Base-by-base conservation (phyloP, 305 asterid genomes). In the Fraxinus platypoda region DNA sequence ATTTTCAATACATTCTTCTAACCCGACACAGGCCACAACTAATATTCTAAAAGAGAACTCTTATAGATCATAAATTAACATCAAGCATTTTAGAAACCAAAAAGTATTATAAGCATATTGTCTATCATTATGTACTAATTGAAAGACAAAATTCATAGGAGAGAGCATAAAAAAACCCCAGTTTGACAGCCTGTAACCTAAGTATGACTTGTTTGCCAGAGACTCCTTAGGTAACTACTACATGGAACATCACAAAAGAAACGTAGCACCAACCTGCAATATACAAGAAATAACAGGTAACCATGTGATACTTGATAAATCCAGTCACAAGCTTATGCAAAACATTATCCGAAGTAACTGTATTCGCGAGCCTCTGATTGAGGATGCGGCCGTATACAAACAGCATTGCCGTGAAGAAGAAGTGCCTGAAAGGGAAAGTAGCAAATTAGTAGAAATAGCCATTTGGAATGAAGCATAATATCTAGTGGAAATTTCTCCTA, bases 341-440 rank as follows among this genome's bases (percentile, higher is more conserved):
- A 85, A 92, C 88, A 73, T 90, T 97, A 91, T 92, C 98, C 57
- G 90, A 86, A n/a, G 91, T 90, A 76, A 95, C 97, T 34, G 97
- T 92, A 85, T 97, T 97, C 89, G 91, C 97, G 71, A 97, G 98
- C 87, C 97, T 90, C 89, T 95, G 99, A 86, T 93, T 97, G 85
- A 97, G 98, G 85, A 94, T 91, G 52, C 99, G 97, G 68, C 99
- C 99, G 46, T 97, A 95, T 9, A 94, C 97, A 89, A 90, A 93
- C n/a, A 94, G 90, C 99, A 97, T 93, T 49, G 95, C 95, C 19
- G 98, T 97, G 90, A 94, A 97, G 97, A 94, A 97, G 81, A 94
- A 93, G 90, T 97, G 97, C 99, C 98, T 97, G 92, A 79, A 87
- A 85, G 85, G 43, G 46, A 28, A 80, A 75, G 78, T 9, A 85